Conservation (phyloP, 768 basidiomycete species). For the Mrakia gelida region DNA sequence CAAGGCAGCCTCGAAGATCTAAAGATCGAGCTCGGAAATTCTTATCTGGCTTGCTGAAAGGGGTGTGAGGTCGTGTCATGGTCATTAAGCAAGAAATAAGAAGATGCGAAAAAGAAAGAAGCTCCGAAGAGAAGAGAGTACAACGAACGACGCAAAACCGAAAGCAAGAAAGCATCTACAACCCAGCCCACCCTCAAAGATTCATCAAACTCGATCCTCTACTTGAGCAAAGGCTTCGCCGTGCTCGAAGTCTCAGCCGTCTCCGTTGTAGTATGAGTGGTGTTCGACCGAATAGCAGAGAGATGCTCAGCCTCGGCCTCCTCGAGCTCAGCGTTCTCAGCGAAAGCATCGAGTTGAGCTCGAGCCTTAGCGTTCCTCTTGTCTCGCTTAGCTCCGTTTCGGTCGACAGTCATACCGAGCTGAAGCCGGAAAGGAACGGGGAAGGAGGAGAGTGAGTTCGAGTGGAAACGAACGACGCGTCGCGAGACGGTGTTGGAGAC, state of each 20-base stretch:
- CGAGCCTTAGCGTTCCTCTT: constrained; percentile 6
- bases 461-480: neutral
- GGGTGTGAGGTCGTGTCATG: no score
- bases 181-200: neutral
- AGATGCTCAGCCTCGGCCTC: neutral
- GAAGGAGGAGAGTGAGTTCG: neutral
- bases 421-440: neutral
- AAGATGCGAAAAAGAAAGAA: no score
- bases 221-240: neutral
- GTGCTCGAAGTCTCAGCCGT: neutral
- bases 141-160: no score
- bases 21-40: no score
- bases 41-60: no score
- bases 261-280: neutral
- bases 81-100: no score
- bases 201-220: neutral
- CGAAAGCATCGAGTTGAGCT: constrained; percentile 1
- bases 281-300: neutral
- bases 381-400: constrained; percentile 10
- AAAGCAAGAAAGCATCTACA: neutral
- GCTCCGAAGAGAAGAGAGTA: no score
- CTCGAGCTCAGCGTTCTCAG: neutral
- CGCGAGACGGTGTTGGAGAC: neutral
- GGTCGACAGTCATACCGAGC: constrained; percentile 15
- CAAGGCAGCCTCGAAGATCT: no score